Conservation (phyloP, 1,139 yeast species). For the Candida sp. region DNA sequence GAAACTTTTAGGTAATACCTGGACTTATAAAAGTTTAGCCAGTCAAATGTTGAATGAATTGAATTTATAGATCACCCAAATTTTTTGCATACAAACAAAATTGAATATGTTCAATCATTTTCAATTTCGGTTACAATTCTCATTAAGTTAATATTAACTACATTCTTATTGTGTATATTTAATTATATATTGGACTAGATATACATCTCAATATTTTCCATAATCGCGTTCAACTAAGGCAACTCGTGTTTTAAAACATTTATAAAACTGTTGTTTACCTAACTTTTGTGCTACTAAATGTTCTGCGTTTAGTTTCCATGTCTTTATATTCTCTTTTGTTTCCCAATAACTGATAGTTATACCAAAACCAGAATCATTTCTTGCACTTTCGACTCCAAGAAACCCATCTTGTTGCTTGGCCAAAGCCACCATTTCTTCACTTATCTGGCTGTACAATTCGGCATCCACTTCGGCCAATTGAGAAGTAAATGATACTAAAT, state of each 20-base stretch:
- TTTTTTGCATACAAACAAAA: neutral
- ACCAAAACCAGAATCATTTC: conserved; percentile 11
- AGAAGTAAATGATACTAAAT: conserved; percentile 13
- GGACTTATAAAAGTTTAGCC: conserved; percentile 95
- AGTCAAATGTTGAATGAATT: conserved; percentile 79
- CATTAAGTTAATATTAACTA: neutral
- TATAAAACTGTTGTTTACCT: conserved; percentile 11
- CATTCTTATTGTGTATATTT: neutral
- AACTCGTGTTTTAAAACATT: conserved; percentile 9
- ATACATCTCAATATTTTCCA: neutral
- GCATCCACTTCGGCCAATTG: conserved; percentile 3
- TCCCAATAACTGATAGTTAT: conserved; percentile 17
- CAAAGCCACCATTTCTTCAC: conserved; percentile 9
- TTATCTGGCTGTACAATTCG: conserved; percentile 7
- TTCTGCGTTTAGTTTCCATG: conserved; percentile 12
- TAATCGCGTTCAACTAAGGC: conserved; percentile 14
- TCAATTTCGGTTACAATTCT: neutral
- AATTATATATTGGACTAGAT: neutral
- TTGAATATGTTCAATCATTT: neutral
- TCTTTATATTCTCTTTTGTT: conserved; percentile 8
- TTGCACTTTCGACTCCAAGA: conserved; percentile 13
- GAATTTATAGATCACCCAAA: conserved; percentile 42
- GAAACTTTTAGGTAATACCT: conserved; percentile 89
- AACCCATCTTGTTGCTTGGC: conserved; percentile 12
- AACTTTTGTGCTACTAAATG: conserved; percentile 12